These are phyloP conservation scores for Trichaptum fuscoviolaceum DNA, from an alignment of 768 basidiomycete genomes.

Conservation along the genomic window DNA sequence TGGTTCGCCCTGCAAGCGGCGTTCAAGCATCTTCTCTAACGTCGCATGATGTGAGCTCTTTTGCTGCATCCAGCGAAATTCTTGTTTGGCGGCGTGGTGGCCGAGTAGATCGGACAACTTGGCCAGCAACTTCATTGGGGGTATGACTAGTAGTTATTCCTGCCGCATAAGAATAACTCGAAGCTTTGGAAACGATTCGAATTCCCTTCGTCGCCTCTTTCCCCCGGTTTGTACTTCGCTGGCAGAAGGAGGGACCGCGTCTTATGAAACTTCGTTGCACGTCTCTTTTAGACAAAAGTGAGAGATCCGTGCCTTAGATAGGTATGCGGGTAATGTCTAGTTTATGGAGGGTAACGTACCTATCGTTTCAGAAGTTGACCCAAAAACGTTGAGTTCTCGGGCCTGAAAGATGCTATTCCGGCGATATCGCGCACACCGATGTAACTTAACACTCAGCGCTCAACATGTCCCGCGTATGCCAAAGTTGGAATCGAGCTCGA, in stretches of 20 bases:
- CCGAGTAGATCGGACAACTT: conserved; percentile 31
- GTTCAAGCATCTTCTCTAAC: conserved; percentile 44
- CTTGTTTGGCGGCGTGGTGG: conserved; percentile 29
- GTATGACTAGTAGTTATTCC: neutral
- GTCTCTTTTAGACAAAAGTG: neutral
- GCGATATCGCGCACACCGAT: too few species aligned
- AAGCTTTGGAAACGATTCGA: neutral
- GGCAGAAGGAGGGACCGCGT: neutral
- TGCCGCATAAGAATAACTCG: neutral
- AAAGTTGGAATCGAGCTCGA: too few species aligned
- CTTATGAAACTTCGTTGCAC: neutral
- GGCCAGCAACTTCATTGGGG: neutral
- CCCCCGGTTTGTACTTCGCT: neutral
- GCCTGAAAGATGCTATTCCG: too few species aligned
- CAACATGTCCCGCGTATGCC: too few species aligned
- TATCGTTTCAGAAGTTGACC: too few species aligned
- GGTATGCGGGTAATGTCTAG: neutral
- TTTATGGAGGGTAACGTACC: too few species aligned
- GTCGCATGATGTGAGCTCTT: conserved; percentile 15
- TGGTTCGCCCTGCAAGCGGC: conserved; percentile 67
- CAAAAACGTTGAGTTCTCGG: too few species aligned
- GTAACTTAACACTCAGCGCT: too few species aligned
- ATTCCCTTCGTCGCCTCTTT: neutral
- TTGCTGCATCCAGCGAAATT: conserved; percentile 47
- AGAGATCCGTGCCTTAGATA: neutral